Base-by-base conservation (phyloP, 192 early-diverging fungal genomes). In the Coemansia sp. region DNA sequence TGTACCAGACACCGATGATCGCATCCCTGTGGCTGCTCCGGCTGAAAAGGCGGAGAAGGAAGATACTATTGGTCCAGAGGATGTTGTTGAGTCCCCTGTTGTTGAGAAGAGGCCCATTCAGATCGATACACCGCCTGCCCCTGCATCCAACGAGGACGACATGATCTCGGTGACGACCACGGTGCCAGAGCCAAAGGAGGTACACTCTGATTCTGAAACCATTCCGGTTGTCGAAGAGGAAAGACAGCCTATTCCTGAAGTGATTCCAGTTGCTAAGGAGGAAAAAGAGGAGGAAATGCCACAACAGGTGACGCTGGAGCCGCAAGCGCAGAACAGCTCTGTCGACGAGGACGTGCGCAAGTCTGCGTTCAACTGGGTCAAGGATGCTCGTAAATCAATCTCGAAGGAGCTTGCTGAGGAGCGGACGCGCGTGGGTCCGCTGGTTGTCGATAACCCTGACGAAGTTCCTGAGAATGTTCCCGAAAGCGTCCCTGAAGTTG, bases 341-440 rank as follows among this genome's bases (percentile, higher is more conserved):
- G 62, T 72, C 23, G 64, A 80, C 34, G 70, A 68, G 34, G 72
- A 80, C 22, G 64, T 80, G 27, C 70, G 77, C 56, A 73, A 70
- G 27, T 68, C 72, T 9, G 77, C 77, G 15, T 73, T 55, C 20
- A 71, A 80, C 37, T 80, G 72, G 77, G 77, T 80, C 55, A 80
- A 71, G 68, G 71, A 80, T 50, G 72, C 72, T 28, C 71, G 72
- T 53, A 70, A 67, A 30, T 80, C 77, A 10, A 80, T 80, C 31
- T 80, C 77, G 6, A 74, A 67, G 68, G 71, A 80, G 33, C 40
- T 80, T 57, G 77, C 77, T 17, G 64, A 80, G 31, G 77, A 74
- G 50, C 72, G 77, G 41, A 79, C 75, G 1, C 75, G 75, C 15
- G 33, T n/a, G 45, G 48, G 47, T 34, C 28, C 60, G 30, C 31